phyloP scores from a whole-genome alignment of 225 moss, liverwort and hornwort species.

The Pseudoscleropodium purum region DNA sequence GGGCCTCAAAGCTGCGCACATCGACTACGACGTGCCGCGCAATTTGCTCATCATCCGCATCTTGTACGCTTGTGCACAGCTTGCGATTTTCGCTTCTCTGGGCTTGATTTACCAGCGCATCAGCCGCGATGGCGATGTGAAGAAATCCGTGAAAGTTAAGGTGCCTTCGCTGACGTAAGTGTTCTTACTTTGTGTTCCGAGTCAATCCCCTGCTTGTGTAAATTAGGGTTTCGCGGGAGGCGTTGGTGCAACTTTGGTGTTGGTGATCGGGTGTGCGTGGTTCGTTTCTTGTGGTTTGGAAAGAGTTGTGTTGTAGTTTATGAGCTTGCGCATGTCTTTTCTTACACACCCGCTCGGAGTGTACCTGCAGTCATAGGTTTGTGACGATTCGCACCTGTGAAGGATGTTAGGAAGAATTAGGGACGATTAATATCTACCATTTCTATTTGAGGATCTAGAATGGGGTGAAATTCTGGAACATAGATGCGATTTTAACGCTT shows the following conservation, averaged over 20 bases:
- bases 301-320: neutral
- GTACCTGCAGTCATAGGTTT: neutral
- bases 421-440: neutral
- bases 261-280: neutral
- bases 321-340: neutral
- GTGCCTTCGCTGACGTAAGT: slow-evolving; percentile 19
- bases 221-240: neutral
- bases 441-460: neutral
- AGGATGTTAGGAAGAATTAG: neutral
- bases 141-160: slow-evolving; percentile 45
- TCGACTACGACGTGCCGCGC: slow-evolving; percentile 46
- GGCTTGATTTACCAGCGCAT: slow-evolving; percentile 38
- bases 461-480: neutral
- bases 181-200: neutral
- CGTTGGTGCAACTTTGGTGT: neutral
- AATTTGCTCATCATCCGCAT: slow-evolving; percentile 61
- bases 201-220: neutral
- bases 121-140: slow-evolving; percentile 31
- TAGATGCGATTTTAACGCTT: neutral
- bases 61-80: slow-evolving; percentile 52
- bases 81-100: slow-evolving; percentile 23
- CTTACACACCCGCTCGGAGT: neutral
- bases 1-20: slow-evolving; percentile 40
- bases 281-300: neutral
- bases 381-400: neutral